A percentile compares a stretch with the other conserved stretches of the same genome.
Evolutionary conservation across 2,329 filamentous ascomycete genomes (phyloP).

Genomic region (Sclerotinia spermophila): DNA sequence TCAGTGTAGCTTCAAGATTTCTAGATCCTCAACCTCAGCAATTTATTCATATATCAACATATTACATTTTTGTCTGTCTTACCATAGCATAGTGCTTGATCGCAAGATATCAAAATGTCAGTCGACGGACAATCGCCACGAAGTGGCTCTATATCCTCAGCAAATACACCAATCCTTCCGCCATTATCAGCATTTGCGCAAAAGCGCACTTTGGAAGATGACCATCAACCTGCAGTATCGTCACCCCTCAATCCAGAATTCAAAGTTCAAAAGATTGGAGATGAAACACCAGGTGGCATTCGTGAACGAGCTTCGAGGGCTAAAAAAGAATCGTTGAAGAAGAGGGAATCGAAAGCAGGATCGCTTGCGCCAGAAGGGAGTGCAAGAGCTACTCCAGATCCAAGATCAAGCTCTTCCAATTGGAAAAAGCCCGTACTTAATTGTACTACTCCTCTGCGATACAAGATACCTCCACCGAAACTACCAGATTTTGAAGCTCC

Average conservation of each 20-base stretch:
- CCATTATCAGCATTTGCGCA: constrained; percentile 51
- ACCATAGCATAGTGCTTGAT: neutral
- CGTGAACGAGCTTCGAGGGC: constrained; percentile 42
- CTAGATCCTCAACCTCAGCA: constrained; percentile 1
- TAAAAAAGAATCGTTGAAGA: constrained; percentile 67
- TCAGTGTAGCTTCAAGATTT: constrained; percentile 2
- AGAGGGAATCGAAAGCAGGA: constrained; percentile 58
- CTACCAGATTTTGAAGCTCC: constrained; percentile 58
- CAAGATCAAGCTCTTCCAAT: constrained; percentile 40
- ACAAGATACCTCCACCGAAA: constrained; percentile 62
- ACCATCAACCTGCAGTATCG: constrained; percentile 65
- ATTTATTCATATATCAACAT: neutral
- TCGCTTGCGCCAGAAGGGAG: constrained; percentile 45
- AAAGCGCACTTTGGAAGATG: constrained; percentile 65
- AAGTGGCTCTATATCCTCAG: constrained; percentile 12
- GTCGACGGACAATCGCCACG: constrained; percentile 15
- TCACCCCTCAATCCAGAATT: constrained; percentile 71
- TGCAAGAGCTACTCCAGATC: constrained; percentile 55
- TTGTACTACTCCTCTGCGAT: constrained; percentile 51
- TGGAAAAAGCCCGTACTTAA: constrained; percentile 39
- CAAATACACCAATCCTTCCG: constrained; percentile 40
- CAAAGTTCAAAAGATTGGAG: constrained; percentile 42
- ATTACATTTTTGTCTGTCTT: neutral
- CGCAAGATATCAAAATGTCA: constrained; percentile 6
- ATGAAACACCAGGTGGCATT: constrained; percentile 30